phyloP scores from a whole-genome alignment of 2,329 filamentous ascomycete genomes.

The Xylariaceae sp. region DNA sequence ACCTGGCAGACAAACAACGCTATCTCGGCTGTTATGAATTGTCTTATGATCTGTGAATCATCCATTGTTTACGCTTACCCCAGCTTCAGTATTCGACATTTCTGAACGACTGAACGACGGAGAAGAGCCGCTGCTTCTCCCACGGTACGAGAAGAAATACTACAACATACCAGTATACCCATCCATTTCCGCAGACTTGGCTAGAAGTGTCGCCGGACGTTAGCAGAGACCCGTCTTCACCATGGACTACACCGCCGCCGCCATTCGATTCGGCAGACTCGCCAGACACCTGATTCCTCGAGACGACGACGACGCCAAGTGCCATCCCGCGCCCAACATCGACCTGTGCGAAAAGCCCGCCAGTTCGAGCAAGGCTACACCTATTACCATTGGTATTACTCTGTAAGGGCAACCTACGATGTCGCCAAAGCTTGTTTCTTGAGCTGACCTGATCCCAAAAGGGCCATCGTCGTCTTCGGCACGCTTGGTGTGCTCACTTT shows the following conservation, averaged over 20 bases:
- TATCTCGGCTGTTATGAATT: neutral
- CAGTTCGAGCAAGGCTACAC: constrained; percentile 16
- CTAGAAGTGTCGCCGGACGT: neutral
- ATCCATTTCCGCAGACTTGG: neutral
- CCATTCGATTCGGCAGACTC: constrained; percentile 17
- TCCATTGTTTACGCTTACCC: constrained; percentile 2
- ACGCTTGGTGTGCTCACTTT: constrained; percentile 21
- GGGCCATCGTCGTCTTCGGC: constrained; percentile 22
- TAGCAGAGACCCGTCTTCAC: neutral
- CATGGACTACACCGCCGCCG: constrained; percentile 15
- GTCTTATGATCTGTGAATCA: constrained; percentile 1
- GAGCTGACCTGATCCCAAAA: constrained; percentile 12
- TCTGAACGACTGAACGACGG: neutral
- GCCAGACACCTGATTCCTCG: constrained; percentile 21
- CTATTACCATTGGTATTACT: constrained; percentile 24
- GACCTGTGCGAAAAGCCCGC: constrained; percentile 30
- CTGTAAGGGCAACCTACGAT: constrained; percentile 20
- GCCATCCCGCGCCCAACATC: constrained; percentile 27
- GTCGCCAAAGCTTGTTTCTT: neutral
- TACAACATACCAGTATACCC: neutral
- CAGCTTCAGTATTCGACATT: neutral
- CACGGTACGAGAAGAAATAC: neutral
- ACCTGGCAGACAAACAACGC: neutral
- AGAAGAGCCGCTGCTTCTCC: neutral
- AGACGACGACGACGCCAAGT: constrained; percentile 17